These are phyloP conservation scores for Elymus sibiricus DNA, from an alignment of 176 grass and related monocot species.

Conservation along the genomic window DNA sequence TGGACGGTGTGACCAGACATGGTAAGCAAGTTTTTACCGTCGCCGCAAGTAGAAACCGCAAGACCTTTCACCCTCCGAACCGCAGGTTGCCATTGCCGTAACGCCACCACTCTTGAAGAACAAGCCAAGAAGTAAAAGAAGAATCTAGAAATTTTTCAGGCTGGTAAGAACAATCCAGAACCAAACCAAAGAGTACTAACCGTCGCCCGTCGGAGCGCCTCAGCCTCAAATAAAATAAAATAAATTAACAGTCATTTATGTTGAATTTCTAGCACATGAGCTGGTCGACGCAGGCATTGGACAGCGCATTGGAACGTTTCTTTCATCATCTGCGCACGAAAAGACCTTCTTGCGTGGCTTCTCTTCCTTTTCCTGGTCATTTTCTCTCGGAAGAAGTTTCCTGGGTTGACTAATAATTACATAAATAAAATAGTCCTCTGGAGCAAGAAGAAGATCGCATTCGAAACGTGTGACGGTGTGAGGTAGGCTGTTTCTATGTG, in stretches of 20 bases:
- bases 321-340: constrained; percentile 33
- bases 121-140: neutral
- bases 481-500: neutral
- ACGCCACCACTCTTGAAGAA: neutral
- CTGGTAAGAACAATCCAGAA: neutral
- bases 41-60: neutral
- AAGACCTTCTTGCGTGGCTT: constrained; percentile 4
- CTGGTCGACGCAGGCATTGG: neutral
- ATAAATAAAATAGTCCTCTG: neutral
- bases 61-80: neutral
- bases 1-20: neutral
- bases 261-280: neutral
- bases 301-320: constrained; percentile 5
- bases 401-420: neutral
- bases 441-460: neutral
- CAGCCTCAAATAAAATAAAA: neutral
- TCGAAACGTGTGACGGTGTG: constrained; percentile 25
- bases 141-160: neutral
- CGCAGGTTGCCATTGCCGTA: neutral
- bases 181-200: neutral
- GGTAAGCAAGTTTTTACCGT: neutral
- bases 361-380: constrained; percentile 11
- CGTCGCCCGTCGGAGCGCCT: neutral
- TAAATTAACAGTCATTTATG: neutral
- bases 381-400: constrained; percentile 29